Evolutionary conservation across 2,329 filamentous ascomycete species (phyloP).

Genomic region (Fusarium miscanthi): DNA sequence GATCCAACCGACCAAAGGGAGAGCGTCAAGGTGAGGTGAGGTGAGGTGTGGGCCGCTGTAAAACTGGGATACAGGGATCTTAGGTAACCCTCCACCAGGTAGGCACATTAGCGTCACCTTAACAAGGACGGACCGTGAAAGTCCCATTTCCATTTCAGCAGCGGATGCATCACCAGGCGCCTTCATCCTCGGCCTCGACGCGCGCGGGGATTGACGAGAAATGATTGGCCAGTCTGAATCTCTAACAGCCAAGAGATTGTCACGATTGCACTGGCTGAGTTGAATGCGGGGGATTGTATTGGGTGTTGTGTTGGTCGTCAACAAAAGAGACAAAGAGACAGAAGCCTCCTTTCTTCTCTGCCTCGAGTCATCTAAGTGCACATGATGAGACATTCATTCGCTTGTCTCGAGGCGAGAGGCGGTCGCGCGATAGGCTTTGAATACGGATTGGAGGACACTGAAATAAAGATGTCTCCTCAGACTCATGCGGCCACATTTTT

Average conservation of each 20-base stretch:
- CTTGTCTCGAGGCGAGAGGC: slow-evolving; percentile 22
- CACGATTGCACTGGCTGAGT: background rate
- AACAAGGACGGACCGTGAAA: background rate
- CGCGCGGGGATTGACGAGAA: slow-evolving; percentile 19
- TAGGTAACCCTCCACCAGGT: background rate
- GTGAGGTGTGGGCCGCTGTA: slow-evolving; percentile 22
- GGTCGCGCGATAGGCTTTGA: slow-evolving; percentile 7
- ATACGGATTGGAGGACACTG: background rate
- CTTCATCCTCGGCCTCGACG: slow-evolving; percentile 22
- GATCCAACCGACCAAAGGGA: slow-evolving; percentile 35
- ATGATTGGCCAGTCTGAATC: background rate
- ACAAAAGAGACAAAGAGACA: background rate
- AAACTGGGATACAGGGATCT: slow-evolving; percentile 20
- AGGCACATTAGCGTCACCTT: background rate
- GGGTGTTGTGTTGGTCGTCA: slow-evolving; percentile 1
- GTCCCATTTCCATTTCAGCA: slow-evolving; percentile 9
- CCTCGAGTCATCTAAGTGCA: background rate
- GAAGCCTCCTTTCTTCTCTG: background rate
- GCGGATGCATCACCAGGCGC: slow-evolving; percentile 15
- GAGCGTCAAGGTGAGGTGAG: background rate
- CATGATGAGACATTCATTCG: slow-evolving; percentile 12
- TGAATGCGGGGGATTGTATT: slow-evolving; percentile 14
- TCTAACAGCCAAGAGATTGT: background rate
- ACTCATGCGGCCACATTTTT: slow-evolving; percentile 18
- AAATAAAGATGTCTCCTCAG: slow-evolving; percentile 2